phyloP scores from a whole-genome alignment of 345 rosid genomes.

The Syzygium jambos region DNA sequence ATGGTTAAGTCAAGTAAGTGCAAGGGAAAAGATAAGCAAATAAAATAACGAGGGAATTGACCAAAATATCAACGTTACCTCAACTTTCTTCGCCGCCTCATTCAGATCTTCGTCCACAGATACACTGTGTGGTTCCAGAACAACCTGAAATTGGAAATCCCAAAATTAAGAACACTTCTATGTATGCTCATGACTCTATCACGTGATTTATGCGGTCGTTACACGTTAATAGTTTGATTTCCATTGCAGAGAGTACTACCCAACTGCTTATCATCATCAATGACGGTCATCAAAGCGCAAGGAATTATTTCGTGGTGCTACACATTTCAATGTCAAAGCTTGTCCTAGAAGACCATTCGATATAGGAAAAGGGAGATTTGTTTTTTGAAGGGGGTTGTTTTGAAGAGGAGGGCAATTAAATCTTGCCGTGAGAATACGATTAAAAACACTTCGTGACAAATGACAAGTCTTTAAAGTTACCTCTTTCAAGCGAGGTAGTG shows the following conservation, averaged over 20 bases:
- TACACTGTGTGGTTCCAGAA: conserved; percentile 64
- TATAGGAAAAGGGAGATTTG: background rate
- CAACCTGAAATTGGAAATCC: conserved; percentile 33
- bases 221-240: background rate
- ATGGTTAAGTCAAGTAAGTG: background rate
- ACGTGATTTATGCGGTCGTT: background rate
- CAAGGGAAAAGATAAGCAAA: background rate
- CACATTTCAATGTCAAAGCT: background rate
- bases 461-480: conserved; percentile 28
- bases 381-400: background rate
- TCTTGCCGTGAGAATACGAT: background rate
- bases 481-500: conserved; percentile 68
- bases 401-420: background rate
- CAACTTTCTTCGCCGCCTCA: conserved; percentile 72
- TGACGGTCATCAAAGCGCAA: background rate
- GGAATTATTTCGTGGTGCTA: background rate
- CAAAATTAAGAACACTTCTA: background rate
- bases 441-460: background rate
- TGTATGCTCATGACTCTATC: background rate
- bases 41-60: background rate
- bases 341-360: background rate
- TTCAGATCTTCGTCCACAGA: conserved; percentile 85
- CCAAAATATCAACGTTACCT: conserved; percentile 29
- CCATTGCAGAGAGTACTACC: background rate
- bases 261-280: background rate